Base-by-base conservation (phyloP, 2,329 filamentous ascomycete genomes). In the Setomelanomma holmii region DNA sequence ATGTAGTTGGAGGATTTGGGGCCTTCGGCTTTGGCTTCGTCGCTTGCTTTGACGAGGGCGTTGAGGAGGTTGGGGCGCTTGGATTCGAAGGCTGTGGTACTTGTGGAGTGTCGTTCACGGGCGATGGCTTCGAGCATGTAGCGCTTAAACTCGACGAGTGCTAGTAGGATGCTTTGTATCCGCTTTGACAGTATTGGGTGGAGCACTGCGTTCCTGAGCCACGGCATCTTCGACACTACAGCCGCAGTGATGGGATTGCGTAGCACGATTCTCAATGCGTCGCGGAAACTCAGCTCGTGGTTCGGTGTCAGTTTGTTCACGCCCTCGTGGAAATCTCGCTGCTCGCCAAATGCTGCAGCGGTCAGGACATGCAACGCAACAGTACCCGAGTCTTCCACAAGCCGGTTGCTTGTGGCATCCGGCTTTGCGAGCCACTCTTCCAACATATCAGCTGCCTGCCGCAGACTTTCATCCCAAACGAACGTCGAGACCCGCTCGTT, bases 391-490 rank as follows among this genome's bases (percentile, higher is more conserved):
- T 78, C 74, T 5, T 72, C 61, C 5, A 67, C 57, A n/a, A 69
- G 58, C 3, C 22, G 61, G 10, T 55, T 40, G 1, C 69, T 49
- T 4, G 53, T 61, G 16, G 39, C 56, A 24, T 66, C 64, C 68
- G 40, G 62, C 41, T 16, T 61, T 34, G 51, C 53, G 10, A 60
- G 43, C 68, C 64, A 71, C 6, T 58, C 51, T 1, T 39, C 36
- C 8, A 64, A 45, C 55, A 69, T 58, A 10, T 49, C 45, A 5
- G 50, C 24, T 0, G 87, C 82, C 75, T 91, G 89, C 35, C 75
- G 71, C 51, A 87, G 76, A 1, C 82, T 79, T 66, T 89, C 85
- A 12, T 75, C 74, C 75, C 86, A 90, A 2, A 80, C 78, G 4
- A 75, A 54, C 4, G 55, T 56, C 27, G 74, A 77, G 38, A 74